Evolutionary conservation across 495 filamentous ascomycete species (phyloP).

Genomic region (Trichodelitschia bisporula): DNA sequence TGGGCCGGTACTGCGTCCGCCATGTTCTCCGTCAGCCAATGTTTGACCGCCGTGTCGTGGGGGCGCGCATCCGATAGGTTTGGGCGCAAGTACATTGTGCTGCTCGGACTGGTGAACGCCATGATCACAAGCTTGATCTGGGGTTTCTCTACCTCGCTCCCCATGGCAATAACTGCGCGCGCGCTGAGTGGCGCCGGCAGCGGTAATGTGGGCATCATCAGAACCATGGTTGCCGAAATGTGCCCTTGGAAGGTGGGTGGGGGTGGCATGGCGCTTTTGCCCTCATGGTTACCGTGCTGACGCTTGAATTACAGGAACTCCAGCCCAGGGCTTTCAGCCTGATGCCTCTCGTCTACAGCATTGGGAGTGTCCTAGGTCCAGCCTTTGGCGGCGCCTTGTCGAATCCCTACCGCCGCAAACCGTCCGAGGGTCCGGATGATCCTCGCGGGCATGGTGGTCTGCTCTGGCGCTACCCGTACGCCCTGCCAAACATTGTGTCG

Average conservation of each 20-base stretch:
- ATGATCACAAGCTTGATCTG: slow-evolving; percentile 51
- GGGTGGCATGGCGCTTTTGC: no score
- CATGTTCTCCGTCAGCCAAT: slow-evolving; percentile 49
- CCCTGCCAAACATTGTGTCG: slow-evolving; percentile 57
- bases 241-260: slow-evolving; percentile 34
- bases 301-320: slow-evolving; percentile 21
- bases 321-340: slow-evolving; percentile 64
- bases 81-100: slow-evolving; percentile 52
- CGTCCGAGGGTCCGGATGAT: slow-evolving; percentile 34
- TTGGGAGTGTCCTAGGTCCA: slow-evolving; percentile 74
- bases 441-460: no score
- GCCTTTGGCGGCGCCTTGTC: slow-evolving; percentile 69
- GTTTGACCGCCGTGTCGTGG: slow-evolving; percentile 51
- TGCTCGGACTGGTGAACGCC: slow-evolving; percentile 42
- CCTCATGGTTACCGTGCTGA: not conserved
- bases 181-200: slow-evolving; percentile 40
- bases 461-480: slow-evolving; percentile 52
- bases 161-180: slow-evolving; percentile 45
- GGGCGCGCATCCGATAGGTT: slow-evolving; percentile 48
- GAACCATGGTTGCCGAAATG: slow-evolving; percentile 51
- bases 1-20: slow-evolving; percentile 53
- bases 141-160: slow-evolving; percentile 49
- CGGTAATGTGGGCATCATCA: slow-evolving; percentile 44
- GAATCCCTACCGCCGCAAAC: slow-evolving; percentile 27
- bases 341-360: slow-evolving; percentile 59